A percentile compares a stretch with the other conserved stretches of the same genome.
phyloP scores from a whole-genome alignment of 305 asterid genomes.

The Solanum hybrid region DNA sequence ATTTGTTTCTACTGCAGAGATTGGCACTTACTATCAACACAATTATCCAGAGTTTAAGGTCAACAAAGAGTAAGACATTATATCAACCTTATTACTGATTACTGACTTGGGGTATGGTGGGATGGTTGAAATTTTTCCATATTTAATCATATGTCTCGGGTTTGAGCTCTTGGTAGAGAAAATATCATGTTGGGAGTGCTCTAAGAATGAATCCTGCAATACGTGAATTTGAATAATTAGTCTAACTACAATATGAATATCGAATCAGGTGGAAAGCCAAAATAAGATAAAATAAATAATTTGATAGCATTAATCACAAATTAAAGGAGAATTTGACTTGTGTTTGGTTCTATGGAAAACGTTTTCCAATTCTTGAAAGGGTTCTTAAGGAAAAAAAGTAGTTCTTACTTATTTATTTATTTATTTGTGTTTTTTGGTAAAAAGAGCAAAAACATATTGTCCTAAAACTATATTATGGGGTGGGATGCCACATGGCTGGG shows the following conservation, averaged over 20 bases:
- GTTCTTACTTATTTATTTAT: background rate
- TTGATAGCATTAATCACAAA: background rate
- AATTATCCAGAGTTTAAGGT: conserved; percentile 6
- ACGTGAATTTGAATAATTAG: too few relatives aligned
- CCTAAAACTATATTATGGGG: background rate
- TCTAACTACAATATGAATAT: too few relatives aligned
- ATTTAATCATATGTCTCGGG: background rate
- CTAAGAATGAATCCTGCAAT: background rate
- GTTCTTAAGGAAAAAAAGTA: background rate
- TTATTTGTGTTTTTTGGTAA: background rate
- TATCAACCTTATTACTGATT: background rate
- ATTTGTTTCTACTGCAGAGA: conserved; percentile 16
- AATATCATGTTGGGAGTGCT: background rate
- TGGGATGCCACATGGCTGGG: background rate
- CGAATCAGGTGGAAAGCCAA: background rate
- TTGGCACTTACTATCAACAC: background rate
- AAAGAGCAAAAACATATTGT: too few relatives aligned
- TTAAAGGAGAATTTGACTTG: background rate
- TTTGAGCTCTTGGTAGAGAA: too few relatives aligned
- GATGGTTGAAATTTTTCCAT: background rate
- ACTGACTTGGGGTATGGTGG: background rate
- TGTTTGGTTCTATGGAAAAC: background rate
- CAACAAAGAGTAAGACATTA: conserved; percentile 19
- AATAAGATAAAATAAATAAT: too few relatives aligned
- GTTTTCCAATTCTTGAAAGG: background rate